Evolutionary conservation across 441 rosid genomes (phyloP), one percentile per base, ranked within the genome.

Genomic region (Bruguiera hainesii): DNA sequence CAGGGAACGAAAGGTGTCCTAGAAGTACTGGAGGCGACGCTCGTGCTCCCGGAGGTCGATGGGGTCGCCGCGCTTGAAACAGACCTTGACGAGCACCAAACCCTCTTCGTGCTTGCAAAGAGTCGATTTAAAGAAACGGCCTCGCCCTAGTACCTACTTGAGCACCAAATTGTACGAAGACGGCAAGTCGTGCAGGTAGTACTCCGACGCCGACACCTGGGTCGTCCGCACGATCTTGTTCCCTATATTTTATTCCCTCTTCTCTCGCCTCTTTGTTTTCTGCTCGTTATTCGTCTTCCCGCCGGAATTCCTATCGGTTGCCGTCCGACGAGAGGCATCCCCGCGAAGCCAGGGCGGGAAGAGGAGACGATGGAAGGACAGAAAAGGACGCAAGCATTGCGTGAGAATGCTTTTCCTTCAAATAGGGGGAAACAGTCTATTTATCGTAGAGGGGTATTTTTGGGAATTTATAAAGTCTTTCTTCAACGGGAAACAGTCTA

Each of bases 91-190:
- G 66, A 95, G 91, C 60, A 95, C 98, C 59, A 95, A 81, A 0
- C 97, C 99, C 71, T 90, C 96, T 68, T 87, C 98, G 85, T 91
- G 98, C 86, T 95, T 95, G 80, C 99, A 95, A 42, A 81, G 94
- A 69, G 91, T 91, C 65, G 98, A 84, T 87, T 95, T 23, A 75
- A 91, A 84, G 91, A 91, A 90, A 60, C 98, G 86, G 42, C 98
- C 94, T 16, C 93, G 82, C 28, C 99, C 96, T 4, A 90, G 77
- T 55, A 85, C 96, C 82, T 94, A 96, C 75, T 90, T 90, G 1
- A 91, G 81, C 56, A 95, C 98, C 60, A 95, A 73, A 82, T 95
- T 90, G 80, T 95, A 90, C 2, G 98, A 91, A 8, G 98, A 91
- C 42, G 99, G 97, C 48, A 91, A 69, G 89, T 95, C 99, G 85